Conservation (phyloP, 169 alveolate genomes). For the Eimeria sp. region DNA sequence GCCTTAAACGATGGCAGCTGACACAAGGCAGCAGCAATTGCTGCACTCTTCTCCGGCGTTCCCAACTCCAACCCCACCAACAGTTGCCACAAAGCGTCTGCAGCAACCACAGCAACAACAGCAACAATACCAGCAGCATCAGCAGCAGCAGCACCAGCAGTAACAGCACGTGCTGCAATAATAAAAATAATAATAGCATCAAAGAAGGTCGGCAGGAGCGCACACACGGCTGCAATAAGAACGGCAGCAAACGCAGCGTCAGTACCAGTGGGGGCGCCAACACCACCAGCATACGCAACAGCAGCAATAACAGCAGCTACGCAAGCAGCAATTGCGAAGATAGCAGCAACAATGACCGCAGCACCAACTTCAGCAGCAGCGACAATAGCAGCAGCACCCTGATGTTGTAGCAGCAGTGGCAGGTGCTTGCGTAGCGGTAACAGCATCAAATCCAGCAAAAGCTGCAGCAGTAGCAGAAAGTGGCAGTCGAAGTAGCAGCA, state of each 20-base stretch:
- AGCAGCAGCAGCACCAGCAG: background rate
- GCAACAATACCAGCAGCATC: constrained; percentile 18
- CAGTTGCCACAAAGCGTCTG: constrained; percentile 23
- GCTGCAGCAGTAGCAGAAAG: background rate
- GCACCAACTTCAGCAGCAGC: constrained; percentile 48
- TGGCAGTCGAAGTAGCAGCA: constrained; percentile 19
- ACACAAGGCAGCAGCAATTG: constrained; percentile 51
- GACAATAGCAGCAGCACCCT: constrained; percentile 5
- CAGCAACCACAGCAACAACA: constrained; percentile 62
- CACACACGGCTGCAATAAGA: too few relatives aligned
- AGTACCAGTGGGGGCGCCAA: background rate
- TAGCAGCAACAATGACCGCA: constrained; percentile 30
- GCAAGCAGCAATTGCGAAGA: background rate
- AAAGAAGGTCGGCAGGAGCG: too few relatives aligned
- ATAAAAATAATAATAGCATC: too few relatives aligned
- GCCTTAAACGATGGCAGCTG: constrained; percentile 21
- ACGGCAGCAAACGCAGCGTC: background rate
- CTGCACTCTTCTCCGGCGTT: constrained; percentile 13
- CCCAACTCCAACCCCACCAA: constrained; percentile 31
- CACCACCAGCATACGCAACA: constrained; percentile 1
- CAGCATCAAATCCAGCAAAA: constrained; percentile 14
- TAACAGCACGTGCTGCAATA: background rate
- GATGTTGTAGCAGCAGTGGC: background rate
- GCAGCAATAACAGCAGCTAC: background rate
- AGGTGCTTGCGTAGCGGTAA: background rate